Evolutionary conservation across 2,329 filamentous ascomycete species (phyloP).

Genomic region (Sporothrix globosa): DNA sequence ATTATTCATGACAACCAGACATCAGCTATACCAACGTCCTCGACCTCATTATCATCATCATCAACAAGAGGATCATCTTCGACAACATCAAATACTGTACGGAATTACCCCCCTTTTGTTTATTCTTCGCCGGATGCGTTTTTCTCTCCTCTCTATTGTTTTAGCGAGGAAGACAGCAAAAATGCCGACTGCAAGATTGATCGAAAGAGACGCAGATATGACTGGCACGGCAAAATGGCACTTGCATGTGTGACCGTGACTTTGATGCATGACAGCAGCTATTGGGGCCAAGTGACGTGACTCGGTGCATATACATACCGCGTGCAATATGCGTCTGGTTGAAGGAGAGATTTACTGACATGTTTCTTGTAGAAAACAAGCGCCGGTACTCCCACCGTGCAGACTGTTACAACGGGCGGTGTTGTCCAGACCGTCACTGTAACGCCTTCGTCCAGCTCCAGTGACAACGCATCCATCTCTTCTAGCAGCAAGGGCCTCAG

Average conservation of each 20-base stretch:
- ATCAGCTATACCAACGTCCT: conserved; percentile 14
- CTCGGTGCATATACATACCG: neutral
- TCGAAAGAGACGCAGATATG: conserved; percentile 3
- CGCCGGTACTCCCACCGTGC: conserved; percentile 42
- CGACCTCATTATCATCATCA: conserved; percentile 6
- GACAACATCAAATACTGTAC: conserved; percentile 34
- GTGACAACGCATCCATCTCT: conserved; percentile 28
- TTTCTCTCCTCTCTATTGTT: neutral
- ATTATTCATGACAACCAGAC: conserved; percentile 26
- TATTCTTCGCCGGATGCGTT: conserved; percentile 13
- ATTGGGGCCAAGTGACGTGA: neutral
- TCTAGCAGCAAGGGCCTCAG: conserved; percentile 43
- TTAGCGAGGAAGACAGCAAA: neutral
- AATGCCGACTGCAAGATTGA: neutral
- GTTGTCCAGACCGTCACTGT: conserved; percentile 60
- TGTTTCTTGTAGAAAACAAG: conserved; percentile 14
- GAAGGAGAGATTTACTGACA: conserved; percentile 1
- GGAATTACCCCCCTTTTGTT: conserved; percentile 16
- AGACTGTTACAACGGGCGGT: conserved; percentile 60
- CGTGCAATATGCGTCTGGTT: neutral
- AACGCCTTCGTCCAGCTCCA: conserved; percentile 44
- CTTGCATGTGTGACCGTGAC: conserved; percentile 27
- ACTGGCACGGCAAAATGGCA: conserved; percentile 24
- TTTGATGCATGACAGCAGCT: conserved; percentile 12
- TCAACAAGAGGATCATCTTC: conserved; percentile 5